A percentile compares a stretch with the other conserved stretches of the same genome.
Evolutionary conservation across 192 early-diverging fungal species (phyloP).

Genomic region (Pilobolus umbonatus): DNA sequence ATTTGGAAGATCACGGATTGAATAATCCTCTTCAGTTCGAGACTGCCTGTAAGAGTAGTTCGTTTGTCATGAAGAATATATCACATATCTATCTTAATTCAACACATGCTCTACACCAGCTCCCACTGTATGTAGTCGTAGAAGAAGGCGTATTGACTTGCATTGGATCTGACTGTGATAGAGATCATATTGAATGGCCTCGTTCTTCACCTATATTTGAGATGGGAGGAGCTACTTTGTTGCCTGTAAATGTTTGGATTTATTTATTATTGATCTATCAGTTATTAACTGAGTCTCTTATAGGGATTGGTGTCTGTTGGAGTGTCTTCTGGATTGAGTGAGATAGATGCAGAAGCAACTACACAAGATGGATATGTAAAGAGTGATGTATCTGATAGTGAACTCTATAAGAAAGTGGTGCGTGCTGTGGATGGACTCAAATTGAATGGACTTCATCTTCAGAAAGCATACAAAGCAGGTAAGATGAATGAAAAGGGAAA

Average conservation of each 20-base stretch:
- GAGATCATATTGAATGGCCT: slow-evolving; percentile 29
- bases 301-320: slow-evolving; percentile 53
- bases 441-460: slow-evolving; percentile 53
- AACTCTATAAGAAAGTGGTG: slow-evolving; percentile 25
- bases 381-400: slow-evolving; percentile 17
- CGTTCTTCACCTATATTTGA: slow-evolving; percentile 39
- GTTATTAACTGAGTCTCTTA: slow-evolving; percentile 5
- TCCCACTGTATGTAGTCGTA: slow-evolving; percentile 24
- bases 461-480: slow-evolving; percentile 53
- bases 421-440: slow-evolving; percentile 62
- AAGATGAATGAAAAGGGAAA: neutral
- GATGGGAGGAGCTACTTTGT: slow-evolving; percentile 50
- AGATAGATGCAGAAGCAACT: slow-evolving; percentile 55
- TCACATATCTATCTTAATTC: slow-evolving; percentile 20
- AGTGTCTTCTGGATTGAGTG: slow-evolving; percentile 53
- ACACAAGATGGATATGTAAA: slow-evolving; percentile 55
- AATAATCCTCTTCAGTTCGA: slow-evolving; percentile 12
- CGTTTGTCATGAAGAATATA: slow-evolving; percentile 35
- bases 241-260: slow-evolving; percentile 38
- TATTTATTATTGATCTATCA: neutral
- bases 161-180: slow-evolving; percentile 30
- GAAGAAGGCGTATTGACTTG: slow-evolving; percentile 33
- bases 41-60: slow-evolving; percentile 23
- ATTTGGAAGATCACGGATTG: slow-evolving; percentile 29
- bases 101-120: neutral